Conservation (phyloP, 495 filamentous ascomycete genomes). For the Penicillium macrosclerotiorum region DNA sequence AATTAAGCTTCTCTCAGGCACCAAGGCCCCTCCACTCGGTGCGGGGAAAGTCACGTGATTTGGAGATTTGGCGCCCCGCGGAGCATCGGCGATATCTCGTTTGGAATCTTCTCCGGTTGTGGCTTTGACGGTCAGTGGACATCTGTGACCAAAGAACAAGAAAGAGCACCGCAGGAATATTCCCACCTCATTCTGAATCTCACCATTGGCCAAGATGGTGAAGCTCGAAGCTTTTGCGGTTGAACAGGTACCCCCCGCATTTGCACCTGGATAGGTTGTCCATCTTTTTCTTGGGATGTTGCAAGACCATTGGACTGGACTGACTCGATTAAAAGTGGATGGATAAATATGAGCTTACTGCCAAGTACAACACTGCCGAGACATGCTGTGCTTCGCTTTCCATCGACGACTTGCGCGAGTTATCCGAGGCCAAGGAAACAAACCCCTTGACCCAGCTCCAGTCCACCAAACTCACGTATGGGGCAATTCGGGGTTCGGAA, state of each 20-base stretch:
- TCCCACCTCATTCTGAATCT: neutral
- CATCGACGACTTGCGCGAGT: conserved; percentile 61
- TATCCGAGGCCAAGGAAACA: conserved; percentile 54
- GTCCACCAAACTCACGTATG: conserved; percentile 63
- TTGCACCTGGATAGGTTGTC: conserved; percentile 2
- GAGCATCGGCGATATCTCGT: neutral
- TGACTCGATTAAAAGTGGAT: conserved; percentile 67
- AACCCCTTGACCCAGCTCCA: conserved; percentile 34
- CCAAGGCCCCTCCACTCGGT: neutral
- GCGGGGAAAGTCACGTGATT: conserved; percentile 5
- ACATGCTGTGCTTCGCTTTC: conserved; percentile 84
- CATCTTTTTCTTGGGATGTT: neutral
- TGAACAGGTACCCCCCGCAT: conserved; percentile 59
- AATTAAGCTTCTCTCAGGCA: neutral
- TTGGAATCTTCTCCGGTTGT: too few species aligned
- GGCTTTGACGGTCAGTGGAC: too few species aligned
- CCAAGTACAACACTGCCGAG: conserved; percentile 81
- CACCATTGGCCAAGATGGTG: conserved; percentile 51
- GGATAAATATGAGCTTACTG: conserved; percentile 74
- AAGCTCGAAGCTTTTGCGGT: conserved; percentile 71
- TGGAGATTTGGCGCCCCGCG: conserved; percentile 3
- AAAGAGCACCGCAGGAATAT: too few species aligned
- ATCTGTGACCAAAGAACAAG: too few species aligned
- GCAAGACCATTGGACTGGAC: neutral
- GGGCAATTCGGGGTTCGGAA: conserved; percentile 67